phyloP scores from a whole-genome alignment of 768 basidiomycete species.

The Panaeolus cyanescens region DNA sequence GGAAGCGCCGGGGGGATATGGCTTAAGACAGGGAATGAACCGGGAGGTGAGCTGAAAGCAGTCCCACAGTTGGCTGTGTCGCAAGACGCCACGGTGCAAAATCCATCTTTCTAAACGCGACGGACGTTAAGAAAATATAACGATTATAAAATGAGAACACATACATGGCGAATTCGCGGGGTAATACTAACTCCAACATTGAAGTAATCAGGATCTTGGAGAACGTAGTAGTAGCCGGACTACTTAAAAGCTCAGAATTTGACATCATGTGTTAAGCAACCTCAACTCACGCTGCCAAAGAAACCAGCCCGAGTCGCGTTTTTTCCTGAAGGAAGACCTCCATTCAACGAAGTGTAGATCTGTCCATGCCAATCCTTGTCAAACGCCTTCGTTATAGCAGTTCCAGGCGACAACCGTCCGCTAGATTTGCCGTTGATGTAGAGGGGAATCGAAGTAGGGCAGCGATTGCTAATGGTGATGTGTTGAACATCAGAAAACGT shows the following conservation, averaged over 20 bases:
- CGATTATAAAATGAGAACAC: not conserved
- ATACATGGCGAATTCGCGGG: constrained; percentile 17
- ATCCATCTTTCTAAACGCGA: constrained; percentile 15
- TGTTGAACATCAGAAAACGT: not conserved
- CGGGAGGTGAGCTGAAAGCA: constrained; percentile 25
- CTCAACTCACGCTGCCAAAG: constrained; percentile 19
- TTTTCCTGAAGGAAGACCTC: constrained; percentile 18
- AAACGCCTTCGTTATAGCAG: constrained; percentile 12
- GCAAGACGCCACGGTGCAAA: constrained; percentile 24
- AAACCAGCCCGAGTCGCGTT: constrained; percentile 26
- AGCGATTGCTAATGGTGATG: constrained; percentile 18
- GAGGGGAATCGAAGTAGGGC: constrained; percentile 19
- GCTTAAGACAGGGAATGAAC: constrained; percentile 20
- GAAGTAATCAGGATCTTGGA: constrained; percentile 24
- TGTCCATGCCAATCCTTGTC: constrained; percentile 21
- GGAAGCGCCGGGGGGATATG: constrained; percentile 18
- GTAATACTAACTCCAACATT: constrained; percentile 27
- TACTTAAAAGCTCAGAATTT: not conserved
- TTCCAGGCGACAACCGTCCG: constrained; percentile 14
- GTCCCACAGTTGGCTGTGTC: constrained; percentile 18
- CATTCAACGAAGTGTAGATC: constrained; percentile 26
- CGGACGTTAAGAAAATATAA: not conserved
- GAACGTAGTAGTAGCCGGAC: constrained; percentile 31
- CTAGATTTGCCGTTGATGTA: constrained; percentile 22
- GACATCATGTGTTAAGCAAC: not conserved